Base-by-base conservation (phyloP, 2,329 filamentous ascomycete species). In the Amylocarpus encephaloides region DNA sequence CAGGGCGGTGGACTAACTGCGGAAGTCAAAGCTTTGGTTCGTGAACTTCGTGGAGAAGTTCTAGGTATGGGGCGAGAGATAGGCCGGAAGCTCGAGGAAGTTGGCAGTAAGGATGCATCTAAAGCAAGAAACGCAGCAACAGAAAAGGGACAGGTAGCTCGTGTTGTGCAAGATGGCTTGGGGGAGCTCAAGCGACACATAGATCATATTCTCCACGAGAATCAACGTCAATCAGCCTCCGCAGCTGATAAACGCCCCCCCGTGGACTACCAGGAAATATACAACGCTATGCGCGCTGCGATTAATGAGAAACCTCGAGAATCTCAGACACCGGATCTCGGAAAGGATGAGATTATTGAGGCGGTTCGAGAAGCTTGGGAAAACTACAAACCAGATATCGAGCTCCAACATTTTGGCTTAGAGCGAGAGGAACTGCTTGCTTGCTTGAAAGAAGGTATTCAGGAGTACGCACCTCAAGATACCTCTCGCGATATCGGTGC, bases 61-160 rank as follows among this genome's bases (percentile, higher is more conserved):
- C 76, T 96, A 4, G 91, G 90, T 2, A 96, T 96, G 91, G 92
- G 92, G 3, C 79, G 92, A 50, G 90, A 96, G 58, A 81, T 97
- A 43, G 90, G 86, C 36, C 85, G 88, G 50, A 86, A 90, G 58
- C 77, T 97, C n/a, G 88, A 93, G 54, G 82, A 89, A 54, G 77
- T 82, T 9, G 73, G 71, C 26, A 71, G 76, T 45, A 73, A 75
- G 35, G 66, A 70, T 1, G 62, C 67, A 30, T 43, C 33, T n/a
- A 26, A 26, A 26, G 45, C 55, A n/a, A 62, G 67, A 48, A 69
- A 68, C 57, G 77, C 77, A 49, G 71, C 73, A 1, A 74, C 75
- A 3, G 78, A 78, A 48, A 81, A 81, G 50, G 81, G 85, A 22
- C 86, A 95, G 58, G 78, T 96, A 43, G 80, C 81, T 39, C 77